phyloP scores from a whole-genome alignment of 352 stramenopile genomes.

The Aphanomyces stellatus region DNA sequence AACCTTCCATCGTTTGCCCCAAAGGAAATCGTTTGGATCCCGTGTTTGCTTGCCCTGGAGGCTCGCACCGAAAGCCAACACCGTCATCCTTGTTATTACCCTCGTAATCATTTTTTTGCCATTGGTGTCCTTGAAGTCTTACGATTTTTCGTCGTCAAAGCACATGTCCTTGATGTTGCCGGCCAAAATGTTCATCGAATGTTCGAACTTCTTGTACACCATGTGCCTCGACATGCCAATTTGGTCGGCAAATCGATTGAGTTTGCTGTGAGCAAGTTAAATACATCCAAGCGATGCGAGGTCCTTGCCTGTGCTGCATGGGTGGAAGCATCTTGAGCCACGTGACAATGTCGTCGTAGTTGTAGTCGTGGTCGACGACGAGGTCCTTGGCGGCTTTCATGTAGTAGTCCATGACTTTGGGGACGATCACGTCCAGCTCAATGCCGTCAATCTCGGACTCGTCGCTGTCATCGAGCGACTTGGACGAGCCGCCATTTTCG shows the following conservation, averaged over 20 bases:
- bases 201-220: slow-evolving; percentile 63
- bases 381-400: slow-evolving; percentile 69
- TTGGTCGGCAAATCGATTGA: slow-evolving; percentile 70
- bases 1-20: too few species aligned
- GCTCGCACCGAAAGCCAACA: too few species aligned
- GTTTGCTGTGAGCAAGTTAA: slow-evolving; percentile 39
- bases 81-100: too few species aligned
- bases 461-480: slow-evolving; percentile 23
- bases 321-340: slow-evolving; percentile 72
- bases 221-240: slow-evolving; percentile 42
- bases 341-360: slow-evolving; percentile 53
- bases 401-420: slow-evolving; percentile 69
- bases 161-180: slow-evolving; percentile 56
- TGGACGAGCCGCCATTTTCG: slow-evolving; percentile 1
- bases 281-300: not conserved
- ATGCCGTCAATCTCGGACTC: slow-evolving; percentile 26
- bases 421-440: slow-evolving; percentile 68
- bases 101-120: too few species aligned
- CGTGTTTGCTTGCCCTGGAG: too few species aligned
- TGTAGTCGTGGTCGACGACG: slow-evolving; percentile 55
- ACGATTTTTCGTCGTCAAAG: slow-evolving; percentile 36
- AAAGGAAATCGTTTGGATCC: too few species aligned
- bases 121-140: too few species aligned
- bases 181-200: slow-evolving; percentile 64
- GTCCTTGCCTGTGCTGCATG: slow-evolving; percentile 71